phyloP scores from a whole-genome alignment of 768 basidiomycete species.

The Tremella yokohamensis region DNA sequence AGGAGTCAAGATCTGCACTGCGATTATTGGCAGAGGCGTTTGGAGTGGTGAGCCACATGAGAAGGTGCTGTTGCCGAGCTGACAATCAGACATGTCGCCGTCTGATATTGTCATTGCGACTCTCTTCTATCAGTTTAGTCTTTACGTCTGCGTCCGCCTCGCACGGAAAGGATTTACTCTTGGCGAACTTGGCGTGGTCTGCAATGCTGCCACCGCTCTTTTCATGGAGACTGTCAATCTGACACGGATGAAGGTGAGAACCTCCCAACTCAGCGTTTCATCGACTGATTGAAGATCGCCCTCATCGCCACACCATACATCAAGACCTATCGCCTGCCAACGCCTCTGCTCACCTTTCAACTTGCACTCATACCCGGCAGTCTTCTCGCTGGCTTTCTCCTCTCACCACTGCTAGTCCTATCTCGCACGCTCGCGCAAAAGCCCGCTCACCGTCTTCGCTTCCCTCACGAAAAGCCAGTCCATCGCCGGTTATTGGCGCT shows the following conservation, averaged over 20 bases:
- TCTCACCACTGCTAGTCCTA: constrained; percentile 87
- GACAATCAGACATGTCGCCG: constrained; percentile 66
- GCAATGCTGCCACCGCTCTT: constrained; percentile 79
- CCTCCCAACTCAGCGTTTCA: constrained; percentile 7
- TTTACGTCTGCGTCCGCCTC: constrained; percentile 82
- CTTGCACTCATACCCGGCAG: constrained; percentile 88
- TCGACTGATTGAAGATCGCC: constrained; percentile 62
- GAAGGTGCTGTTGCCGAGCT: background rate
- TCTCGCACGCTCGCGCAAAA: constrained; percentile 87
- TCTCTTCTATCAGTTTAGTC: constrained; percentile 81
- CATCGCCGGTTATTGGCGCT: constrained; percentile 78
- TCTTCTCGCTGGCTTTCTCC: constrained; percentile 83
- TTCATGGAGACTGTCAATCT: constrained; percentile 82
- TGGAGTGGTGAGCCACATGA: constrained; percentile 44
- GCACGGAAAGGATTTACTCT: constrained; percentile 94
- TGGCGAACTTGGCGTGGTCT: constrained; percentile 85
- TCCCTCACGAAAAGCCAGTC: constrained; percentile 74
- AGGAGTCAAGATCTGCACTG: constrained; percentile 41
- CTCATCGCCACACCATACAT: constrained; percentile 75
- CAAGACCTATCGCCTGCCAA: constrained; percentile 87
- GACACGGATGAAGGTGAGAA: constrained; percentile 74
- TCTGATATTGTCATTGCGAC: constrained; percentile 71
- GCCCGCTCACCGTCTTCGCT: constrained; percentile 71
- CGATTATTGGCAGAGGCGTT: constrained; percentile 38
- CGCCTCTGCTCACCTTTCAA: constrained; percentile 86